Evolutionary conservation across 257 asterid species (phyloP).

Genomic region (Perilla frutescens): DNA sequence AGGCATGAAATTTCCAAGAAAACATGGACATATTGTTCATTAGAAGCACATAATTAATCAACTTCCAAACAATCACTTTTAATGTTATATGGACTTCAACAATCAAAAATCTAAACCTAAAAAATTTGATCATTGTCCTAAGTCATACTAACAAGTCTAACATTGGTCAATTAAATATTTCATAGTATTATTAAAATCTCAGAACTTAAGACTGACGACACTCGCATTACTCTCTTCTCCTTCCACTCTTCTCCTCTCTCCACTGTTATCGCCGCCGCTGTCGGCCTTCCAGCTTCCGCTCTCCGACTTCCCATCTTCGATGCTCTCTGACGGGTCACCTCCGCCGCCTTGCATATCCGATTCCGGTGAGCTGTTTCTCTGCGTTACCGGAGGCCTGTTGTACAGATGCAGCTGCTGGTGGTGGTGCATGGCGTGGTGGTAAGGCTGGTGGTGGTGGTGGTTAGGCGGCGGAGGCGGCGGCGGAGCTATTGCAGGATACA

Average conservation of each 20-base stretch:
- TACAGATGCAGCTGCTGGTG: slow-evolving; percentile 72
- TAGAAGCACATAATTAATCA: not conserved
- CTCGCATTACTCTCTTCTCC: slow-evolving; percentile 68
- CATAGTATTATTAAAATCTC: not conserved
- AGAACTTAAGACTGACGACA: slow-evolving; percentile 69
- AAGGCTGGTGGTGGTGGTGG: slow-evolving; percentile 55
- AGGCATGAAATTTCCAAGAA: too few species aligned
- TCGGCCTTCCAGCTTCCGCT: slow-evolving; percentile 91
- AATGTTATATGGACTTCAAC: slow-evolving; percentile 18
- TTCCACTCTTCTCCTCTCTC: slow-evolving; percentile 55
- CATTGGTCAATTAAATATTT: not conserved
- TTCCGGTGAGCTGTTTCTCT: slow-evolving; percentile 60
- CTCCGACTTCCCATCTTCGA: slow-evolving; percentile 89
- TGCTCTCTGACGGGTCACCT: slow-evolving; percentile 76
- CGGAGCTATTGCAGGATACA: slow-evolving; percentile 56
- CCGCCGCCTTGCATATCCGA: slow-evolving; percentile 58
- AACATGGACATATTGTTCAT: too few species aligned
- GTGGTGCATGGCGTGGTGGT: slow-evolving; percentile 46
- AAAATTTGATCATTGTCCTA: slow-evolving; percentile 30
- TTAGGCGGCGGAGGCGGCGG: slow-evolving; percentile 28
- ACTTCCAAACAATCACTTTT: slow-evolving; percentile 37
- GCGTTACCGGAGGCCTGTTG: slow-evolving; percentile 52
- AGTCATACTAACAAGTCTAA: slow-evolving; percentile 29
- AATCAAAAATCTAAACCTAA: slow-evolving; percentile 21
- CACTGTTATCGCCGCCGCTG: slow-evolving; percentile 65